phyloP scores from a whole-genome alignment of 306 rosid species.

The Dalbergia oliveri region DNA sequence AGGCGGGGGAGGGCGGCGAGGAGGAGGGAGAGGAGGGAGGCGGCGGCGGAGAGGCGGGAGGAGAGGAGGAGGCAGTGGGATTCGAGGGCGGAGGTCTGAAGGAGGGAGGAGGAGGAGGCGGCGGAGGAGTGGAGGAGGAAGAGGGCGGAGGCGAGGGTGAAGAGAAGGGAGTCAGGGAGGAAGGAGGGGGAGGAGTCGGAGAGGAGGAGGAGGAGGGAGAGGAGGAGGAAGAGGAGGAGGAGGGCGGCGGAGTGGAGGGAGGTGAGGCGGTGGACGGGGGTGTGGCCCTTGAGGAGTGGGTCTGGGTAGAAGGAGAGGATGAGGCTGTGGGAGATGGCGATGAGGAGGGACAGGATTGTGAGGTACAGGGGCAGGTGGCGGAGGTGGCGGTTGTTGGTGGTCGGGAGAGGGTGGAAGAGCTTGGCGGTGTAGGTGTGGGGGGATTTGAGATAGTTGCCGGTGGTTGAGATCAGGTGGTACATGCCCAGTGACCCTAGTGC shows the following conservation, averaged over 20 bases:
- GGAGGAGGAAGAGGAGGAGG: conserved; percentile 72
- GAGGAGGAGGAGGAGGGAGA: conserved; percentile 67
- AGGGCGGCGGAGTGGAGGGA: conserved; percentile 82
- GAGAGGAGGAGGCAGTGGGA: conserved; percentile 80
- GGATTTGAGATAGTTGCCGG: conserved; percentile 68
- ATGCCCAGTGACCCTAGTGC: conserved; percentile 68
- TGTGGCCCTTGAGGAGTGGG: conserved; percentile 75
- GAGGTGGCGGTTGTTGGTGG: conserved; percentile 48
- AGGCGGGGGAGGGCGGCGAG: conserved; percentile 74
- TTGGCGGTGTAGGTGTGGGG: conserved; percentile 76
- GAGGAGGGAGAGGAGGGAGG: conserved; percentile 59
- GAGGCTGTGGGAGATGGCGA: conserved; percentile 67
- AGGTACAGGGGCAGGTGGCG: conserved; percentile 70
- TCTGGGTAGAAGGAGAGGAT: conserved; percentile 68
- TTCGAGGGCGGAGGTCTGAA: conserved; percentile 78
- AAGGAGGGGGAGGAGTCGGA: conserved; percentile 59
- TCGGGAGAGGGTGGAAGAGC: conserved; percentile 80
- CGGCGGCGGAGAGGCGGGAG: conserved; percentile 58
- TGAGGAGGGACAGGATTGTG: conserved; percentile 52
- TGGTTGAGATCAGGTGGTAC: conserved; percentile 68
- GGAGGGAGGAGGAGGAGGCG: conserved; percentile 60
- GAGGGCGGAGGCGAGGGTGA: conserved; percentile 67
- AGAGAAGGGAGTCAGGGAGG: conserved; percentile 69
- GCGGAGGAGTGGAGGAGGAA: conserved; percentile 73
- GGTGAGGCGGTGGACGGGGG: conserved; percentile 82